Evolutionary conservation across 495 filamentous ascomycete species (phyloP), one percentile per base, ranked within the genome.

Genomic region (Podospora didyma): DNA sequence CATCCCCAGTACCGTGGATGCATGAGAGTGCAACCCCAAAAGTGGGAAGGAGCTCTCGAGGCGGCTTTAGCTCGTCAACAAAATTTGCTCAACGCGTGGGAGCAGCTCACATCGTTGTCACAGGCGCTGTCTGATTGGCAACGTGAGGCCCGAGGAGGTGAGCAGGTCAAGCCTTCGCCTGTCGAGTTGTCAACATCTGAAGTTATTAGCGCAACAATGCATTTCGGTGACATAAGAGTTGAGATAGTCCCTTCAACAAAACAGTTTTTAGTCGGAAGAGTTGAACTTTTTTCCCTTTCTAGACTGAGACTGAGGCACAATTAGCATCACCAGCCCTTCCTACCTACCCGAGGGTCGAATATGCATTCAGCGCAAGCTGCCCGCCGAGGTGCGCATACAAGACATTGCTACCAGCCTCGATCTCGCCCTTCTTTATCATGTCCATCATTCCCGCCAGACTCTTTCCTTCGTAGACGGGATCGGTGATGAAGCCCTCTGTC

Each of bases 391-490:
- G 84, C 20, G 82, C 83, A 73, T 84, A 88, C 56, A 87, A 54
- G 17, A 86, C 77, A 67, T 82, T 86, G 39, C 73, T 77, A 0
- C 76, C 82, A 7, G 67, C 62, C 0, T 22, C 22, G 45, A 87
- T 80, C 59, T 82, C 80, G 5, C 76, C 83, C 44, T 71, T 74
- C 28, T 69, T 70, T n/a, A 87, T 78, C 76, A 86, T 66, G 61
- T 83, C 81, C 65, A 86, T 74, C 80, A 87, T 79, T 0, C 84
- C 84, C 2, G 84, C 82, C 58, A 88, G 66, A 54, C 79, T 85
- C 75, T 87, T 87, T 0, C 85, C 84, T 65, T 85, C 82, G 60
- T 88, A 87, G 2, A 88, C 85, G 0, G 84, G 84, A 63, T 87
- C 84, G 9, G 83, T 86, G 49, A 88, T 84, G 54, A 87, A 84